Evolutionary conservation across 148 eudicot genomes (phyloP).

Genomic region (Vaccinium myrtillus): DNA sequence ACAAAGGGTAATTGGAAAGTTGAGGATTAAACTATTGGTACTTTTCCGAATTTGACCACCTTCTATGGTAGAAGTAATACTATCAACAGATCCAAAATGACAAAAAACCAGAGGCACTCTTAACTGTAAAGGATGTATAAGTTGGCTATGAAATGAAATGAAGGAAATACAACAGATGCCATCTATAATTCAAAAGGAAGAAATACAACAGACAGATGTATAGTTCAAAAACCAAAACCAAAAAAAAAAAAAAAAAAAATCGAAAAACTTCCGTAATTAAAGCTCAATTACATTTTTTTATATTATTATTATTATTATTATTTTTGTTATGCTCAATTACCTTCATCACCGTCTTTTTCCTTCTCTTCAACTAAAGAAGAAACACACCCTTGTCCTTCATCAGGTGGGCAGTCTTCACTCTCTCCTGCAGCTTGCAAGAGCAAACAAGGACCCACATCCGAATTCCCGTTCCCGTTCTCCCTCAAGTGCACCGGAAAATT

Average conservation of each 20-base stretch:
- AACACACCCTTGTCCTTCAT: not conserved
- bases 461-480: conserved; percentile 35
- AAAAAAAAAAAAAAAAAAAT: not conserved
- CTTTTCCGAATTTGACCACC: not conserved
- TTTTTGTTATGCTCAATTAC: not conserved
- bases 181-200: not conserved
- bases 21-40: not conserved
- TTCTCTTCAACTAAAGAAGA: conserved; percentile 12
- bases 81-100: not conserved
- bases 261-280: not conserved
- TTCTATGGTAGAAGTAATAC: not conserved
- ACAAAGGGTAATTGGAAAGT: no score
- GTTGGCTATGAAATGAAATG: not conserved
- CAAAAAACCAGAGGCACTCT: not conserved
- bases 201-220: conserved; percentile 1
- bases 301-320: not conserved
- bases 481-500: conserved; percentile 31
- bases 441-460: conserved; percentile 27
- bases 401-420: not conserved
- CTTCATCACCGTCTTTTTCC: conserved; percentile 4
- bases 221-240: not conserved
- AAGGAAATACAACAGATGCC: conserved; percentile 3
- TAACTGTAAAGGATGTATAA: not conserved
- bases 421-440: conserved; percentile 14
- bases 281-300: not conserved